phyloP scores from a whole-genome alignment of 345 rosid species.

The Eucalyptus caleyi region DNA sequence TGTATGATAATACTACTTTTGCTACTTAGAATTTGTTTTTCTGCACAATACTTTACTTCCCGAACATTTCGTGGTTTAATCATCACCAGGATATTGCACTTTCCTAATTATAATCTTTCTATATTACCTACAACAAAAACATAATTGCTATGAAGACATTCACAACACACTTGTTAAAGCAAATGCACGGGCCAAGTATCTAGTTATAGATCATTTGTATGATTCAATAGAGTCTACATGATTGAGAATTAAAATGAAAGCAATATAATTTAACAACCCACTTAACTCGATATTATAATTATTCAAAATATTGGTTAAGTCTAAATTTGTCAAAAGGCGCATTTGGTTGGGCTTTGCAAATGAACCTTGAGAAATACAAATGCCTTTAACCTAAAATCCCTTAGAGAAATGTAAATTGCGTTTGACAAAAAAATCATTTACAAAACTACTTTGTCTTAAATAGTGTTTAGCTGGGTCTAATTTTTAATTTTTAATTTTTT shows the following conservation, averaged over 20 bases:
- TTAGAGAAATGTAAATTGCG: fast-evolving
- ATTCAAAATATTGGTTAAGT: neutral
- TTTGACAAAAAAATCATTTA: too few species aligned
- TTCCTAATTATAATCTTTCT: neutral
- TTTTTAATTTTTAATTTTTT: too few species aligned
- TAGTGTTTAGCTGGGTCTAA: too few species aligned
- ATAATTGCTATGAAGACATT: neutral
- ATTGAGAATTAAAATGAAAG: neutral
- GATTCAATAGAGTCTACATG: neutral
- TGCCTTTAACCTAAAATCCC: fast-evolving
- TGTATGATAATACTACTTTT: neutral
- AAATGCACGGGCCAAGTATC: neutral
- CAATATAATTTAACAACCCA: neutral
- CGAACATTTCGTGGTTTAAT: neutral
- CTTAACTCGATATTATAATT: neutral
- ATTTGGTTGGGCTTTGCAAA: too few species aligned
- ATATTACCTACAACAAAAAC: neutral
- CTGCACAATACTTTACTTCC: neutral
- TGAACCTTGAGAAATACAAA: fast-evolving
- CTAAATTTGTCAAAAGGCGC: fast-evolving
- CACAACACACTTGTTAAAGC: neutral
- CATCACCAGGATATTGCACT: neutral
- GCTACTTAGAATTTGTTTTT: neutral
- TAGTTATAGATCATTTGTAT: neutral
- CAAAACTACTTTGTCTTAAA: too few species aligned